phyloP scores from a whole-genome alignment of 176 grass and related monocot genomes.

The Poa annua region DNA sequence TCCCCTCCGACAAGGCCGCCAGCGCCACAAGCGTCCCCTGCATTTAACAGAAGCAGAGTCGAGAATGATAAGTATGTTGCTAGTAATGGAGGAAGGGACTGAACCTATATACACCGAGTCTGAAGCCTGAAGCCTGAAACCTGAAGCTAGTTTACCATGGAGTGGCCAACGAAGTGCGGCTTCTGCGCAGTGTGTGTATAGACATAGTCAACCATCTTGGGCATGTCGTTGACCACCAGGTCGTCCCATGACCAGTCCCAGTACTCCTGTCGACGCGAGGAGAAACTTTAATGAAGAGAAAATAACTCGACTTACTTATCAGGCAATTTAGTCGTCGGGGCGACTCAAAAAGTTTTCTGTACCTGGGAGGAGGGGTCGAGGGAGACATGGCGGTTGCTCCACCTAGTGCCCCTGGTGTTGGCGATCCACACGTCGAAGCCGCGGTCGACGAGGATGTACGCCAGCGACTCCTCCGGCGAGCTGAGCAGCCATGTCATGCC shows the following conservation, averaged over 20 bases:
- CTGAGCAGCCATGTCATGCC: conserved; percentile 75
- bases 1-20: conserved; percentile 75
- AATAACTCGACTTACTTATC: background rate
- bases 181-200: conserved; percentile 59
- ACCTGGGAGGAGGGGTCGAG: conserved; percentile 54
- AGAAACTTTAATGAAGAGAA: background rate
- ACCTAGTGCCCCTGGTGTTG: conserved; percentile 75
- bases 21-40: conserved; percentile 86
- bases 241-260: conserved; percentile 98
- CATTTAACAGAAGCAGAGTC: background rate
- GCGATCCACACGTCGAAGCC: conserved; percentile 95
- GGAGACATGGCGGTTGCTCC: conserved; percentile 65
- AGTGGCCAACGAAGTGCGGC: conserved; percentile 86
- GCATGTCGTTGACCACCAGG: conserved; percentile 70
- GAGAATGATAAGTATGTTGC: background rate
- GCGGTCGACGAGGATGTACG: conserved; percentile 69
- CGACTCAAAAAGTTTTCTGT: background rate
- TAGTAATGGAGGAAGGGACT: background rate
- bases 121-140: background rate
- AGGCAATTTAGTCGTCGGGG: background rate
- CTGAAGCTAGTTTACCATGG: conserved; percentile 54
- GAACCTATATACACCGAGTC: background rate
- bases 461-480: conserved; percentile 73
- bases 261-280: conserved; percentile 49
- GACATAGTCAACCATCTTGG: conserved; percentile 60